A percentile compares a stretch with the other conserved stretches of the same genome.
These are phyloP conservation scores for Rhodamnia argentea DNA, from an alignment of 345 rosid species.

Conservation along the genomic window DNA sequence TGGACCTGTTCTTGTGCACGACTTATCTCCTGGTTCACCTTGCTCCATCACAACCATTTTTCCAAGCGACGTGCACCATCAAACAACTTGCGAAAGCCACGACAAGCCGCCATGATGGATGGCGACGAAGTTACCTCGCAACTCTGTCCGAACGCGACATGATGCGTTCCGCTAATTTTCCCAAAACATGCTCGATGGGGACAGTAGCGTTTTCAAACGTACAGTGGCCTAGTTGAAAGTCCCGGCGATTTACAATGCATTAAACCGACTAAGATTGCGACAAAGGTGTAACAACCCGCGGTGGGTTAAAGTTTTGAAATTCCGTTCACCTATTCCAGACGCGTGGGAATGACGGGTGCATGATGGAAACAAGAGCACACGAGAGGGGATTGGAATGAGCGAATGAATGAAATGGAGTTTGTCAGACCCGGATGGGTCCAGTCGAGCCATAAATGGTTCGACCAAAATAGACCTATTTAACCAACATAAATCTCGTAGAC, in stretches of 20 bases:
- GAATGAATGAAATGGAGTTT: neutral
- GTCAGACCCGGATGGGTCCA: too few relatives aligned
- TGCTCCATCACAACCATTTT: neutral
- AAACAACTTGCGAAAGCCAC: neutral
- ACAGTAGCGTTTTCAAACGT: neutral
- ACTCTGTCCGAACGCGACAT: neutral
- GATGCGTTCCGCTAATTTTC: neutral
- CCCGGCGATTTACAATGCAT: neutral
- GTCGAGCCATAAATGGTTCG: too few relatives aligned
- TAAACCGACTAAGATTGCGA: neutral
- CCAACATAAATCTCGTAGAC: too few relatives aligned
- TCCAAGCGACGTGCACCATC: neutral
- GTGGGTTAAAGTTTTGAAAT: neutral
- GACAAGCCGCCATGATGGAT: neutral
- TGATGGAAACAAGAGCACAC: neutral
- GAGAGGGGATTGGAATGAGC: neutral
- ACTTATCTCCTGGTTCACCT: neutral
- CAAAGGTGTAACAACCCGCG: neutral
- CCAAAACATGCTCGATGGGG: neutral
- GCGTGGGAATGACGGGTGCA: neutral
- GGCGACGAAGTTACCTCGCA: neutral
- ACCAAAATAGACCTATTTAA: too few relatives aligned
- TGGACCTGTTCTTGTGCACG: too few relatives aligned
- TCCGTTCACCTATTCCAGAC: neutral
- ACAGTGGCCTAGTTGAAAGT: neutral